Conservation (phyloP, 2,329 filamentous ascomycete genomes). For the Fusarium newnesense region DNA sequence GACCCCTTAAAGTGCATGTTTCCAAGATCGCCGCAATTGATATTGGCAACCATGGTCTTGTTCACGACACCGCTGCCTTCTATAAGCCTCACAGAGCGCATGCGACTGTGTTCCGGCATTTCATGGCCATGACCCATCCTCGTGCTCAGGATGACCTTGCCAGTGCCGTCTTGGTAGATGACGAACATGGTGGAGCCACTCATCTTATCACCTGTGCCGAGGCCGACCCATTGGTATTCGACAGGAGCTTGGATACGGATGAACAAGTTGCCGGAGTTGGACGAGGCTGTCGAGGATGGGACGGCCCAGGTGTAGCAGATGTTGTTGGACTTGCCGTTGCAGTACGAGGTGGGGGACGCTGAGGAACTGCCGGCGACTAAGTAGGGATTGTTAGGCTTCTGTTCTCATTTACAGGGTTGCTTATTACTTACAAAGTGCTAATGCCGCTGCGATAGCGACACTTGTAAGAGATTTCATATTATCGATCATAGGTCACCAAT, state of each 20-base stretch:
- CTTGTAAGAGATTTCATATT: not conserved
- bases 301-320: not conserved
- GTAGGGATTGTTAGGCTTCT: rapidly evolving
- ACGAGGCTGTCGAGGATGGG: not conserved
- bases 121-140: not conserved
- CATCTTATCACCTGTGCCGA: not conserved
- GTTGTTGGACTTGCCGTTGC: not conserved
- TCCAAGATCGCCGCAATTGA: not conserved
- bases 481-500: not conserved
- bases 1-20: not conserved
- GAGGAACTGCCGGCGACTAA: not conserved
- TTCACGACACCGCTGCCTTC: not conserved
- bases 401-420: rapidly evolving
- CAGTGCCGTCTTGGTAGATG: not conserved
- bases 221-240: not conserved
- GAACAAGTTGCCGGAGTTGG: not conserved
- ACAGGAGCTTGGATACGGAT: not conserved
- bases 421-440: not conserved
- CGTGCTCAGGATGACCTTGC: not conserved
- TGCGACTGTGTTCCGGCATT: not conserved
- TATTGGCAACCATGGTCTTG: not conserved
- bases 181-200: not conserved
- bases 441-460: not conserved
- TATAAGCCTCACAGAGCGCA: not conserved
- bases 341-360: not conserved